phyloP scores from a whole-genome alignment of 805 yeast species.

The Candida caryicola region DNA sequence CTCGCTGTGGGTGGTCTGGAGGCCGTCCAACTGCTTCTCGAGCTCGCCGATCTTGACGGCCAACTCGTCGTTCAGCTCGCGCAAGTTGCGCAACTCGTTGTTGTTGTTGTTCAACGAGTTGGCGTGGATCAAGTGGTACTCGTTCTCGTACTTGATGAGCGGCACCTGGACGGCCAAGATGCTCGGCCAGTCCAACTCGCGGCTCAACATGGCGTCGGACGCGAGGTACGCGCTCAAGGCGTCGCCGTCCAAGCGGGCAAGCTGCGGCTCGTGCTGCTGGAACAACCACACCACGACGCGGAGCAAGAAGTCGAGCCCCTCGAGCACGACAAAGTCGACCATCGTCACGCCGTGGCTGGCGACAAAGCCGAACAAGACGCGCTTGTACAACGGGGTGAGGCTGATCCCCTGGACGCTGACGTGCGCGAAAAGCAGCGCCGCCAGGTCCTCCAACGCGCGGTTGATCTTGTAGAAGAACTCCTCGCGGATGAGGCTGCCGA shows the following conservation, averaged over 20 bases:
- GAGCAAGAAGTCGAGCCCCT: conserved; percentile 37
- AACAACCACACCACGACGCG: conserved; percentile 27
- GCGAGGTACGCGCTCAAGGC: conserved; percentile 21
- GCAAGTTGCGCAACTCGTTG: conserved; percentile 36
- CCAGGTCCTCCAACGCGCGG: conserved; percentile 36
- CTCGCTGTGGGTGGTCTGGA: conserved; percentile 36
- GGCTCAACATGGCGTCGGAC: conserved; percentile 16
- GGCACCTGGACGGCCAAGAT: conserved; percentile 14
- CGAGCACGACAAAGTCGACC: conserved; percentile 37
- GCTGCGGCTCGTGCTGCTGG: conserved; percentile 10
- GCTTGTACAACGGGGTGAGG: conserved; percentile 19
- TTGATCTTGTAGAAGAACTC: conserved; percentile 36
- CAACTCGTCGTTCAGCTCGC: conserved; percentile 37
- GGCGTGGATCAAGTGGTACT: conserved; percentile 36
- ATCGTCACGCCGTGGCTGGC: conserved; percentile 10
- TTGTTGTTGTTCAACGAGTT: conserved; percentile 37
- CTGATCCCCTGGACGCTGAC: conserved; percentile 37
- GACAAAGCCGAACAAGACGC: conserved; percentile 19
- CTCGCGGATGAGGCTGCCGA: conserved; percentile 23
- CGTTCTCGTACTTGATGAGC: conserved; percentile 36
- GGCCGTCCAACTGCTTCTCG: conserved; percentile 24
- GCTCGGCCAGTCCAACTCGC: conserved; percentile 9
- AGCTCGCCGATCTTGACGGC: conserved; percentile 24
- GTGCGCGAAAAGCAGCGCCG: conserved; percentile 26
- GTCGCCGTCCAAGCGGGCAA: conserved; percentile 23